Evolutionary conservation across 768 basidiomycete genomes (phyloP), one percentile per base, ranked within the genome.

Genomic region (Sporobolomyces pararoseus): DNA sequence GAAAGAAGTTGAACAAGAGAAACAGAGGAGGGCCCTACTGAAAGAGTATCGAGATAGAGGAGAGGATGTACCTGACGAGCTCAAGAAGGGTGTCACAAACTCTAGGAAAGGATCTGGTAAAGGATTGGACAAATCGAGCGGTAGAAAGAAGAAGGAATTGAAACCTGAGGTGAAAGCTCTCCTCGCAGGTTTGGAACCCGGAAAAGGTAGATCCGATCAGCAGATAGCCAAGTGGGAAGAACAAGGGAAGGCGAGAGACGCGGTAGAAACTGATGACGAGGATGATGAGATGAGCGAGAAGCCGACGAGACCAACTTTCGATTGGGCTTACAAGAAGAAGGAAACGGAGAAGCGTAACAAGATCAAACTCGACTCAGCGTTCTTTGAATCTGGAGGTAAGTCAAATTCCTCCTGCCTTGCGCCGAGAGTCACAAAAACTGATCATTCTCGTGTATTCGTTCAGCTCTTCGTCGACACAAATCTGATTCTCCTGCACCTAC

Each of bases 161-260:
- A 66, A 60, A 50, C 49, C 47, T 19, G 65, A 66, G 14, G 57
- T 35, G n/a, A 29, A 14, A 37, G 65, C 65, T 2, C 49, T 66
- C 12, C 1, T 66, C 27, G 10, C 1, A n/a, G 58, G 58, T 2
- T 2, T 60, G 10, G 58, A 29, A 23, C 58, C 58, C 6, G 58
- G 58, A 6, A 27, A 9, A 19, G 44, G 58, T 19, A 46, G 42
- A 14, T 9, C 19, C 25, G 58, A 60, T 31, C 37, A 58, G 23
- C 21, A 37, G 57, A n/a, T 42, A 9, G 16, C 16, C 25, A 31
- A 47, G 25, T 32, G 17, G 44, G 57, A 32, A 53, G 14, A 39
- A 25, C 23, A 39, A 42, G n/a, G 55, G 58, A 46, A 47, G 25
- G 34, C 9, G 39, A 47, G 23, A 42, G 35, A 13, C 21, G 17